Evolutionary conservation across 2,329 filamentous ascomycete species (phyloP), one percentile per base, ranked within the genome.

Genomic region (Septoria linicola): DNA sequence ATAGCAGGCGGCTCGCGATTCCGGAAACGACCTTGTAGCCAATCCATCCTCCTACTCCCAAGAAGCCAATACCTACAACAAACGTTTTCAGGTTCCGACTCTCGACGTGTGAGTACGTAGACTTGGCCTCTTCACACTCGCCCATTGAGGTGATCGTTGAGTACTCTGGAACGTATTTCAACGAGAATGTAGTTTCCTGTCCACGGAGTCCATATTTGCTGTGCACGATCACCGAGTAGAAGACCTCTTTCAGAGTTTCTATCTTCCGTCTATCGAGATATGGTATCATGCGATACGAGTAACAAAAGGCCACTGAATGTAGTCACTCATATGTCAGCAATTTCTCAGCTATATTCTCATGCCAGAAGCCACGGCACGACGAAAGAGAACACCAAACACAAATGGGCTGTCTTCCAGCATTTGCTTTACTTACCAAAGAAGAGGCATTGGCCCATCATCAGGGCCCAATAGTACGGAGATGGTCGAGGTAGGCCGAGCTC

Each of bases 401-500:
- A n/a, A n/a, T n/a, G n/a, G n/a, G n/a, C n/a, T n/a, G n/a, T n/a
- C n/a, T n/a, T n/a, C n/a, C n/a, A n/a, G n/a, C n/a, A n/a, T n/a
- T n/a, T n/a, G n/a, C n/a, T n/a, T n/a, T n/a, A n/a, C n/a, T n/a
- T n/a, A n/a, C n/a, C 80, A 64, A 88, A 84, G 65, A 87, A 78
- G n/a, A 82, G 62, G 59, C 83, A 87, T 63, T 88, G 85, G 1
- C 83, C 78, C 8, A 77, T 75, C 57, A 87, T 80, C 14, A 88
- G 68, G 0, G 75, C 66, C 61, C 72, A 80, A 66, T 87, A 84
- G 57, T 82, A 85, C 0, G 74, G 55, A 4, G 72, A 73, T 1
- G 84, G 80, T 17, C 70, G 72, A 14, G 78, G 76, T 5, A 88
- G 76, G 0, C 74, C 81, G 7, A 90, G 74, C 1, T 73, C 74